Percentiles rank a stretch among this genome's conserved stretches.
These are phyloP conservation scores for Gamarada debralockiae DNA, from an alignment of 495 filamentous ascomycete species.

Conservation along the genomic window DNA sequence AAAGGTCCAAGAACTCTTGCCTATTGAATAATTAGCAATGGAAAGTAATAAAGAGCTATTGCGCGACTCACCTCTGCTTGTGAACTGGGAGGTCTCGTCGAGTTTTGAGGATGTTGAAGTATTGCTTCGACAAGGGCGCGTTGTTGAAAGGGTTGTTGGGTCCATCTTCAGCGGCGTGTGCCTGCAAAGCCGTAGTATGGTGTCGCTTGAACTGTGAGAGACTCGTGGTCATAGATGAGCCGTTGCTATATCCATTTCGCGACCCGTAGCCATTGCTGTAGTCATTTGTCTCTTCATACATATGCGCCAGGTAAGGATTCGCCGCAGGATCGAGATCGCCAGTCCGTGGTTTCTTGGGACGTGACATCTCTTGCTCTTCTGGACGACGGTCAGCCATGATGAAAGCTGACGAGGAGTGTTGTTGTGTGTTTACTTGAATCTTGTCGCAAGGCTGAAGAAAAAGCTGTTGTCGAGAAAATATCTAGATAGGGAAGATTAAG, in stretches of 20 bases:
- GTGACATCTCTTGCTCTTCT: constrained; percentile 30
- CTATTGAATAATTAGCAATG: constrained; percentile 35
- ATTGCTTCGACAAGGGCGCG: constrained; percentile 69
- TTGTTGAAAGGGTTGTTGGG: constrained; percentile 83
- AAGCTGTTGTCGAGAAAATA: not conserved
- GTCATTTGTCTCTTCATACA: constrained; percentile 51
- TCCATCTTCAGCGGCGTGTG: constrained; percentile 70
- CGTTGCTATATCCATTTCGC: constrained; percentile 37
- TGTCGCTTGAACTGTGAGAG: constrained; percentile 71
- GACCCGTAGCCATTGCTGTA: constrained; percentile 22
- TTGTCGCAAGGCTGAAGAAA: constrained; percentile 15
- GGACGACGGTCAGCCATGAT: constrained; percentile 39
- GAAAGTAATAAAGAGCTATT: constrained; percentile 5
- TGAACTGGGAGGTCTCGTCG: constrained; percentile 86
- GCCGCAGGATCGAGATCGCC: constrained; percentile 27
- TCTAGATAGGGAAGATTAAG: not conserved
- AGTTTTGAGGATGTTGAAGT: constrained; percentile 81
- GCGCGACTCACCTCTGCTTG: constrained; percentile 66
- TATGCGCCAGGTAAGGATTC: constrained; percentile 92
- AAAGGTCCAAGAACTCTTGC: constrained; percentile 89
- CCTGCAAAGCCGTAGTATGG: constrained; percentile 73
- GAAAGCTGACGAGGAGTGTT: constrained; percentile 13
- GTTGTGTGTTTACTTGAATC: constrained; percentile 12
- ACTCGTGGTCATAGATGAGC: constrained; percentile 35
- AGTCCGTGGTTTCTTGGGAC: constrained; percentile 43